phyloP scores from a whole-genome alignment of 441 rosid genomes.

The Pelargonium myrrhifolium region DNA sequence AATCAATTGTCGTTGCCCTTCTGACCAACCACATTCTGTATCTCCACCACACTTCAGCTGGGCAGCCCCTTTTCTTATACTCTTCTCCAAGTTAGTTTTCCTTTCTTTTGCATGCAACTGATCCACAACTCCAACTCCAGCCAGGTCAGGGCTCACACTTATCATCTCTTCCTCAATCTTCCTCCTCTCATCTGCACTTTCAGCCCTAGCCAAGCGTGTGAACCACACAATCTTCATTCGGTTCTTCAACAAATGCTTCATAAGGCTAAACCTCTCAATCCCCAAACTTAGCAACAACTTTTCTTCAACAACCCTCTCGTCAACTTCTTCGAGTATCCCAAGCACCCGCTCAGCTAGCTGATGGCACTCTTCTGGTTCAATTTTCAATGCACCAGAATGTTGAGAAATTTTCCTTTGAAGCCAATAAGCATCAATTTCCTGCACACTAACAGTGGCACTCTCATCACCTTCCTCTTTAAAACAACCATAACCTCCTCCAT shows the following conservation, averaged over 20 bases:
- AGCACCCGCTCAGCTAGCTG: constrained; percentile 89
- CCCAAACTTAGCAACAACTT: constrained; percentile 55
- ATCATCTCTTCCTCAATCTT: constrained; percentile 81
- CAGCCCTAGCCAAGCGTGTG: constrained; percentile 87
- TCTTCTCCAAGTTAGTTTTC: constrained; percentile 82
- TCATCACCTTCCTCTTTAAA: neutral
- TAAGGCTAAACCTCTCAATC: constrained; percentile 62
- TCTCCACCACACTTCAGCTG: constrained; percentile 66
- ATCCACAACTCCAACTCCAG: constrained; percentile 70
- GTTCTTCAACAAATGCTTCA: constrained; percentile 57
- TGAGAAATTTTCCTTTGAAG: constrained; percentile 19
- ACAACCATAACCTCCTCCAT: neutral
- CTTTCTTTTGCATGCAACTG: constrained; percentile 96
- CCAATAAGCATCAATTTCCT: constrained; percentile 2
- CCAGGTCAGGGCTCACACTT: constrained; percentile 54
- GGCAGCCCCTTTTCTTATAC: constrained; percentile 90
- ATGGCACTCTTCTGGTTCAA: constrained; percentile 78
- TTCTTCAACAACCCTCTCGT: constrained; percentile 70
- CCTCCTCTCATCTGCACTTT: constrained; percentile 74
- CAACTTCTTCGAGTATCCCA: constrained; percentile 72
- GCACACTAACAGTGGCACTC: neutral
- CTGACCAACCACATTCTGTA: constrained; percentile 64
- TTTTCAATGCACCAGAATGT: constrained; percentile 61
- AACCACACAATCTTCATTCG: constrained; percentile 88
- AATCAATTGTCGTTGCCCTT: constrained; percentile 78